These are phyloP conservation scores for Penicillium cosmopolitanum DNA, from an alignment of 495 filamentous ascomycete species.

Conservation along the genomic window DNA sequence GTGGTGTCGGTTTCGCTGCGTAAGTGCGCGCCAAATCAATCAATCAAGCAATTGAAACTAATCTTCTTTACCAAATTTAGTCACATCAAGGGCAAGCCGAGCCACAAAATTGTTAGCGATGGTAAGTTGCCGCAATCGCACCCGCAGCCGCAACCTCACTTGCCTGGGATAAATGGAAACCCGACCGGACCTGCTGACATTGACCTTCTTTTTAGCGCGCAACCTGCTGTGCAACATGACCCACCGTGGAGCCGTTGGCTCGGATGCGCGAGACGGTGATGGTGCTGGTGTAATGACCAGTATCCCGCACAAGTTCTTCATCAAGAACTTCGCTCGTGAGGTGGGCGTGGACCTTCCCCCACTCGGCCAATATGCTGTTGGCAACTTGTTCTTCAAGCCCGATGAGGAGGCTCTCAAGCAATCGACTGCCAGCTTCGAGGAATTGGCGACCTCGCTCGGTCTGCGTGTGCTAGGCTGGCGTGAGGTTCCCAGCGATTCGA, in stretches of 20 bases:
- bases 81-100: constrained; percentile 95
- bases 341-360: constrained; percentile 83
- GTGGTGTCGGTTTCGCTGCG: constrained; percentile 99
- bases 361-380: constrained; percentile 92
- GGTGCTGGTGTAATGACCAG: constrained; percentile 99
- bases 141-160: neutral
- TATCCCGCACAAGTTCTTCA: constrained; percentile 97
- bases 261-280: constrained; percentile 96
- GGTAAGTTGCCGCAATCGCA: constrained; percentile 58
- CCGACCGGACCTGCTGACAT: constrained; percentile 3
- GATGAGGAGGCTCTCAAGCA: constrained; percentile 84
- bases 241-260: constrained; percentile 97
- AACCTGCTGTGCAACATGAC: constrained; percentile 99
- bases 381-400: constrained; percentile 99
- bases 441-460: constrained; percentile 83
- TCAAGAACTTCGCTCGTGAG: constrained; percentile 96
- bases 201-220: constrained; percentile 60
- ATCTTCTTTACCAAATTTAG: constrained; percentile 47
- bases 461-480: constrained; percentile 96
- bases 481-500: constrained; percentile 91
- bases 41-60: constrained; percentile 17
- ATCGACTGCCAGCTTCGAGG: constrained; percentile 87
- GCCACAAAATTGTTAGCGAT: constrained; percentile 99
- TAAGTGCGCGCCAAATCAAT: constrained; percentile 51
- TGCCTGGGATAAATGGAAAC: constrained; percentile 8